Evolutionary conservation across 2,329 filamentous ascomycete genomes (phyloP), one percentile per base, ranked within the genome.

Genomic region (Ophiostoma sp.): DNA sequence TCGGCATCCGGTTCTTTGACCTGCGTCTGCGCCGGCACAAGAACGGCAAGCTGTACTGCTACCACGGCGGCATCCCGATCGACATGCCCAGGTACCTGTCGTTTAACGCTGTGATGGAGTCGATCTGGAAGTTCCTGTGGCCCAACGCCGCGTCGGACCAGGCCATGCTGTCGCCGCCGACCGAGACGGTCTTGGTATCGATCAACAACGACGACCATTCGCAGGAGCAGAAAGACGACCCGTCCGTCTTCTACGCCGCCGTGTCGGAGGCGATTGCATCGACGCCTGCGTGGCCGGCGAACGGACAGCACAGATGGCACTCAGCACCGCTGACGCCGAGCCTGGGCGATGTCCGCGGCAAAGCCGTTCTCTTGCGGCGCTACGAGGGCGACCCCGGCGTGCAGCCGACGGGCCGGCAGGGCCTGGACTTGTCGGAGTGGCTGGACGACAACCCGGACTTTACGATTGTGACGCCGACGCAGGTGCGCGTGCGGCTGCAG

Each of bases 1-100:
- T 91, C 73, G 90, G 90, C 2, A 85, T 92, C 62, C 87, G 90
- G 48, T 92, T 92, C 80, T 85, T 92, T 73, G 90, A 92, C 76
- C 81, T 85, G 75, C 78, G 84, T 69, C 79, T 81, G 71, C 77
- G 83, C 67, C 78, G 81, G 66, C 73, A 77, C 72, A 72, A 74
- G 57, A 72, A 76, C 62, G 74, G 74, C 68, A 86, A 89, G 76
- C 82, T 92, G 0, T 83, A 85, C 73, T 86, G 92, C 67, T 90
- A 92, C 27, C 90, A 92, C 78, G 87, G 89, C 72, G 87, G 86
- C 20, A 90, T 92, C 74, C 89, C 89, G 23, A 85, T 92, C 76
- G 86, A 87, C n/a, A 79, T 91, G 15, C 88, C 87, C 0, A 87
- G 86, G 2, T 74, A 78, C 57, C 83, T 85, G 67, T 90, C 90